A percentile compares a stretch with the other conserved stretches of the same genome.
Conservation (phyloP, 352 stramenopile species). For the Pythium aphanidermatum region DNA sequence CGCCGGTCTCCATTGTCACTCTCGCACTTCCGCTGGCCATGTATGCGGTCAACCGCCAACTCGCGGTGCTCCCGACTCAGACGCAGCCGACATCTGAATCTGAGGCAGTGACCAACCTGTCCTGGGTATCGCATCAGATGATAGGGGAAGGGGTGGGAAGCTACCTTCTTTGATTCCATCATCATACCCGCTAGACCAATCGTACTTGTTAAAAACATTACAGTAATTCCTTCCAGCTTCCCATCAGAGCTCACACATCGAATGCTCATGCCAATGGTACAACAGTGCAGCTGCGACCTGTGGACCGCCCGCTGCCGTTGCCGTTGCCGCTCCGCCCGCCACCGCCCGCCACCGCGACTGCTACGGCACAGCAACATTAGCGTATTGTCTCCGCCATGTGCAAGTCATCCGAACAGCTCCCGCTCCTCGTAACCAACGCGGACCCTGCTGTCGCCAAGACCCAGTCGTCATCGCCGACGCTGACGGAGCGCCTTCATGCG, state of each 20-base stretch:
- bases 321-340: too few relatives aligned
- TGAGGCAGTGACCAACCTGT: too few relatives aligned
- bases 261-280: too few relatives aligned
- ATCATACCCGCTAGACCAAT: background rate
- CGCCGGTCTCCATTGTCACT: background rate
- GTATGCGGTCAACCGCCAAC: too few relatives aligned
- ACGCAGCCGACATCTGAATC: background rate
- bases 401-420: background rate
- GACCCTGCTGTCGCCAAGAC: background rate
- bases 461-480: background rate
- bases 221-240: too few relatives aligned
- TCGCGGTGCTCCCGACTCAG: background rate
- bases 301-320: background rate
- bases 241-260: too few relatives aligned
- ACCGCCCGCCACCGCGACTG: background rate
- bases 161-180: slow-evolving; percentile 9
- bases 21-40: too few relatives aligned
- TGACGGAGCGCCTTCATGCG: background rate
- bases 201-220: background rate
- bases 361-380: background rate
- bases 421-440: background rate
- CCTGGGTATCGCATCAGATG: too few relatives aligned
- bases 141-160: too few relatives aligned
- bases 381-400: background rate
- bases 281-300: background rate